Percentiles rank a stretch among this genome's conserved stretches.
Evolutionary conservation across 2,329 filamentous ascomycete species (phyloP).

Genomic region (Myrmaecium sp.): DNA sequence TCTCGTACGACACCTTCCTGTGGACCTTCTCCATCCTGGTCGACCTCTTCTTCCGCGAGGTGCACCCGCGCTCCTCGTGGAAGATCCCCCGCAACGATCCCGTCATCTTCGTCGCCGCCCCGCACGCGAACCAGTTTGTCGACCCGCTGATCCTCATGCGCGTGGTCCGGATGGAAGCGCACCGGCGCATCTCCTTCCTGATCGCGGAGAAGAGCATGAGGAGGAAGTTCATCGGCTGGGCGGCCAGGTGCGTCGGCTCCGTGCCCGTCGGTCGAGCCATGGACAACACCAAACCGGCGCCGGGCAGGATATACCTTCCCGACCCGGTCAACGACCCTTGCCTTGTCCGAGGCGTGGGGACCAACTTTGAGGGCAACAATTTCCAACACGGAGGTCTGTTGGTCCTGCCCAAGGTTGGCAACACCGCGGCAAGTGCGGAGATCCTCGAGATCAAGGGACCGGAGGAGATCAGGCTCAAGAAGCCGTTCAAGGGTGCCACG

Average conservation of each 20-base stretch:
- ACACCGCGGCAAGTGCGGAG: slow-evolving; percentile 63
- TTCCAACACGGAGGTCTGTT: slow-evolving; percentile 68
- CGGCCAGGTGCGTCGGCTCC: slow-evolving; percentile 69
- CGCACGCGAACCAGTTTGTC: slow-evolving; percentile 97
- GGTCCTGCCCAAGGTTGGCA: slow-evolving; percentile 71
- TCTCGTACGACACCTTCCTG: slow-evolving; percentile 21
- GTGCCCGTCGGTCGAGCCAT: slow-evolving; percentile 88
- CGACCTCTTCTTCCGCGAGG: slow-evolving; percentile 95
- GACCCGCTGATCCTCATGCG: slow-evolving; percentile 89
- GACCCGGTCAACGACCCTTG: slow-evolving; percentile 75
- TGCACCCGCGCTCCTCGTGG: slow-evolving; percentile 89
- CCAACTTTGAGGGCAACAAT: slow-evolving; percentile 58
- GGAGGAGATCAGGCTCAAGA: slow-evolving; percentile 73
- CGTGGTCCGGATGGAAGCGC: slow-evolving; percentile 70
- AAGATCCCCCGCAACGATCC: slow-evolving; percentile 79
- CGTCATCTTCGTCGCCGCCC: slow-evolving; percentile 87
- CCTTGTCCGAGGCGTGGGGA: slow-evolving; percentile 61
- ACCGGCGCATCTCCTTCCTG: slow-evolving; percentile 77
- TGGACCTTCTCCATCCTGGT: slow-evolving; percentile 68
- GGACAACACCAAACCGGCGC: slow-evolving; percentile 66
- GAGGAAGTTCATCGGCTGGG: slow-evolving; percentile 72
- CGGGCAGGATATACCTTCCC: slow-evolving; percentile 72
- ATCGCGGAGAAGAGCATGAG: slow-evolving; percentile 93
- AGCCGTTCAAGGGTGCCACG: slow-evolving; percentile 63
- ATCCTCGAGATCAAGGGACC: slow-evolving; percentile 66